Conservation (phyloP, 1,139 yeast species). For the Pichia sp. region DNA sequence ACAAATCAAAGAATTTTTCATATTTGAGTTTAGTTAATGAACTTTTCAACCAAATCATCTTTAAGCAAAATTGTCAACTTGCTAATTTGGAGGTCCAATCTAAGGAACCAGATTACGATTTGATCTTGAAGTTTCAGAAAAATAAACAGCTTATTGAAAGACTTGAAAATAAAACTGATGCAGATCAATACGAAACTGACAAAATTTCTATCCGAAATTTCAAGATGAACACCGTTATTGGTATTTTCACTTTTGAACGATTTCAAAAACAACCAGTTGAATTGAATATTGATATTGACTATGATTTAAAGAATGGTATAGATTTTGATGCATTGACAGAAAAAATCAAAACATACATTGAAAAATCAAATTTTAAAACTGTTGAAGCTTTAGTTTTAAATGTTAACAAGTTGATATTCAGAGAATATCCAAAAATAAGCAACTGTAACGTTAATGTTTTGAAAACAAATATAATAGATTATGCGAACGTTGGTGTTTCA, state of each 20-base stretch:
- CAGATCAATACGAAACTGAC: not conserved
- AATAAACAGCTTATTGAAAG: too few relatives aligned
- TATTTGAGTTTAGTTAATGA: conserved; percentile 50
- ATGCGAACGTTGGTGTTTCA: conserved; percentile 83
- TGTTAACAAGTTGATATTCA: conserved; percentile 52
- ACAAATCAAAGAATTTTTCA: conserved; percentile 43
- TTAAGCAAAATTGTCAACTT: conserved; percentile 12
- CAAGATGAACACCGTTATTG: conserved; percentile 53
- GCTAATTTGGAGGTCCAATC: conserved; percentile 9
- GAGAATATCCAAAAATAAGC: conserved; percentile 19
- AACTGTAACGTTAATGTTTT: conserved; percentile 53
- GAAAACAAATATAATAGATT: conserved; percentile 84
- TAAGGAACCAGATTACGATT: not conserved
- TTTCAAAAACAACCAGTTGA: conserved; percentile 69
- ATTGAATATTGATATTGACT: conserved; percentile 37
- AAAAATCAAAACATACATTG: conserved; percentile 40
- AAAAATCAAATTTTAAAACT: conserved; percentile 71
- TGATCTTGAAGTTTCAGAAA: too few relatives aligned
- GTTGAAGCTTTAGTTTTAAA: conserved; percentile 84
- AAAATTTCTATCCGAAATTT: conserved; percentile 3
- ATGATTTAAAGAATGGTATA: conserved; percentile 24
- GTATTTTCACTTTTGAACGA: conserved; percentile 87
- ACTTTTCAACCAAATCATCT: conserved; percentile 35
- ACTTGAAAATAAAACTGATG: conserved; percentile 4
- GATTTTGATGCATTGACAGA: conserved; percentile 2